Evolutionary conservation across 139 green algal genomes (phyloP), one percentile per base, ranked within the genome.

Genomic region (Chlamydomonas sphaeroides): DNA sequence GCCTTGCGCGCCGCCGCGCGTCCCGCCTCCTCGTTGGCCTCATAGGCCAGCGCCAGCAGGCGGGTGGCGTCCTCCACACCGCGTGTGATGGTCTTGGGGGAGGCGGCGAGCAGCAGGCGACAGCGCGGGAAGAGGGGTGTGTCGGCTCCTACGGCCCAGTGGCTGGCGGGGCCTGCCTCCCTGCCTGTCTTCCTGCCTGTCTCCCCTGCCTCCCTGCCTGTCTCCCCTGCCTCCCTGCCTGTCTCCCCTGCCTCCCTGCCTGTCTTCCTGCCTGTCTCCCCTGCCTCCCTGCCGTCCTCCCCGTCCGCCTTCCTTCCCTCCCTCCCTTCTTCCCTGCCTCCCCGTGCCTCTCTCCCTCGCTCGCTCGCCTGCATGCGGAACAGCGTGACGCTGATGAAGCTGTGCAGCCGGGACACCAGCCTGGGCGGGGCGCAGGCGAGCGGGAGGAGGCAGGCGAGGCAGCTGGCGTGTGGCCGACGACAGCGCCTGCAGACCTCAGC

Each of bases 311-410:
- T 51, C 45, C 45, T 51, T 51, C 45, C 14, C 14, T 51, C 10
- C 8, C 10, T 51, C 8, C 10, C 45, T 51, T 20, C 45, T 51
- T 8, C 8, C 45, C 10, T 8, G 45, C 10, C 8, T 51, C 10
- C 45, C 45, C 10, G 45, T 51, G 45, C 45, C 10, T 51, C 45
- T 20, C 14, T 51, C 8, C 45, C 10, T 14, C 45, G 53, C 5
- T 61, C 5, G 53, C 53, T 61, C 42, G 71, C 74, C 74, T 80
- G 74, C 74, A 80, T 80, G 5, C 74, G 73, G 79, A 93, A 95
- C 14, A 95, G 81, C 6, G 85, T 90, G 53, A 94, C 49, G 23
- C 89, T 93, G 83, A 95, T 91, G 86, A 89, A 95, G 68, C 92
- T 84, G 83, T 95, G 92, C 56, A 93, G 66, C 26, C 86, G 32